Base-by-base conservation (phyloP, 495 filamentous ascomycete species). In the Xylaria palmicola region DNA sequence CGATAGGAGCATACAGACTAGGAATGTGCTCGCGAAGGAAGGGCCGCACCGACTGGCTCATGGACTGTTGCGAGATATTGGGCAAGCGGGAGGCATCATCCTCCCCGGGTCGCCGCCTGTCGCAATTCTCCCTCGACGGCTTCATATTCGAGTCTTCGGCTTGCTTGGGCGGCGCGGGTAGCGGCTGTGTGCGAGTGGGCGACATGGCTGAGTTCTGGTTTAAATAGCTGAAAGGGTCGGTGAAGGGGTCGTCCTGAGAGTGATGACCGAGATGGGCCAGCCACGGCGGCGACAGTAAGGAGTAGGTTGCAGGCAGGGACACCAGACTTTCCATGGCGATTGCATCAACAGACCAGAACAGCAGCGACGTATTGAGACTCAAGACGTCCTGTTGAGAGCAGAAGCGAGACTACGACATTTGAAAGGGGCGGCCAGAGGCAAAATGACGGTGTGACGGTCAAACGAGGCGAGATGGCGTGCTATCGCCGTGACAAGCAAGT, bases 21-120 rank as follows among this genome's bases (percentile, higher is more conserved):
- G 92, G 92, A 6, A 96, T 93, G 65, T 97, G 90, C 72, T 88
- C 88, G 53, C 86, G 85, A 45, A 97, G 82, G 66, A 96, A 96
- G 0, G 93, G 92, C 3, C 88, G 87, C 44, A 96, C 84, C 9
- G 79, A 79, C 65, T 83, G 77, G 51, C 75, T 75, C 44, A 81
- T 82, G 22, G 82, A 66, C 53, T 77, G 70, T 54, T 77, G 74
- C 39, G 79, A 77, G 73, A 82, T 79, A 62, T 73, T 79, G 52
- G 69, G 68, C 47, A 77, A 55, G 59, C 68, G 53, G 56, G 72
- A 63, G 62, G 66, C 60, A 52, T 75, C 72, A 45, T 75, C 68
- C 66, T 79, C 78, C 41, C 76, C 75, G 17, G 74, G 71, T 45
- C 74, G 68, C 57, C 72, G 63, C 32, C 76, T 72, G 49, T 76